Conservation (phyloP, 192 early-diverging fungal species). For the Linnemannia exigua region DNA sequence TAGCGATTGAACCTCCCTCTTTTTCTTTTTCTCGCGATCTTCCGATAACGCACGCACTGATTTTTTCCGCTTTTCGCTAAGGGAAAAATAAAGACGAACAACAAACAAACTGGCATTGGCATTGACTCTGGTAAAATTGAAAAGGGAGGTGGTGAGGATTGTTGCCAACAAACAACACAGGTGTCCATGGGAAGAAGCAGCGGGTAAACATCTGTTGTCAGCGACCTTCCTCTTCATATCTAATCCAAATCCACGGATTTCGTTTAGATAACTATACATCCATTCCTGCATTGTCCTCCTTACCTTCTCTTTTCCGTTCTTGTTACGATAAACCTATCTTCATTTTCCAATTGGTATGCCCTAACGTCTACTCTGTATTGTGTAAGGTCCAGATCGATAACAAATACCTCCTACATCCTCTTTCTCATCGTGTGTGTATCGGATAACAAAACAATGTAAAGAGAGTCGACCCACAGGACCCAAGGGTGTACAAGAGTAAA, state of each 20-base stretch:
- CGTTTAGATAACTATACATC: not conserved
- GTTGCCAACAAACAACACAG: not conserved
- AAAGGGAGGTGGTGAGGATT: not conserved
- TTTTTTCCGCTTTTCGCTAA: not conserved
- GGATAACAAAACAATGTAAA: not conserved
- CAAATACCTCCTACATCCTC: not conserved
- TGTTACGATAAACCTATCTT: not conserved
- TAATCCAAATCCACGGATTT: slow-evolving; percentile 6
- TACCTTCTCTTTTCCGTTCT: not conserved
- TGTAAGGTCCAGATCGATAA: not conserved
- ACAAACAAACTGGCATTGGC: not conserved
- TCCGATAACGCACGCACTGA: not conserved
- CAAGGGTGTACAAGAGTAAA: not conserved
- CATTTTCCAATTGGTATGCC: no score
- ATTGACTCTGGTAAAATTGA: not conserved
- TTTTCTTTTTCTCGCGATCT: not conserved
- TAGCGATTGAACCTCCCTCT: slow-evolving; percentile 39
- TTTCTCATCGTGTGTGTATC: not conserved
- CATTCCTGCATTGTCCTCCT: not conserved
- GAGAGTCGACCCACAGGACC: not conserved
- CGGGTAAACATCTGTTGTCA: not conserved
- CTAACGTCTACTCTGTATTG: no score
- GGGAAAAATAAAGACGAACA: not conserved
- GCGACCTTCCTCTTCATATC: not conserved
- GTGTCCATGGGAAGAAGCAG: not conserved